Evolutionary conservation across 352 stramenopile species (phyloP), one percentile per base, ranked within the genome.

Genomic region (Pythium coloratum): DNA sequence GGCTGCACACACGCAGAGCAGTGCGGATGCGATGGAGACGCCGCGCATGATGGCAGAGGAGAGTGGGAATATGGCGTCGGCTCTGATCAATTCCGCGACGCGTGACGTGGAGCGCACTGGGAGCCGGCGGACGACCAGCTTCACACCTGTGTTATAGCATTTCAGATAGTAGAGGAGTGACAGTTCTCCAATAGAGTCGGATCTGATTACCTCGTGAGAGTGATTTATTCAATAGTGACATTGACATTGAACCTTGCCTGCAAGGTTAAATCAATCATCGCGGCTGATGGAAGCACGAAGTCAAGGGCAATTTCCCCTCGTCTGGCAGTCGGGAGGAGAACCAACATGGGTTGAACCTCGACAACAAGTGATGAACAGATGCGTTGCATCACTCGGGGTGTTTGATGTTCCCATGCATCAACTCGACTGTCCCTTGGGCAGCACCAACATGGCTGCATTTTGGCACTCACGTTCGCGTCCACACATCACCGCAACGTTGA

Each of bases 1-100:
- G 51, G 62, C 59, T 38, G 71, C 72, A 54, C 81, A 59, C 53
- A 80, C 55, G 61, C 81, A 76, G 62, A 84, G 60, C 65, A 77
- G 55, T 59, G 67, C 59, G 28, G 64, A 55, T 1, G 62, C 46
- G 57, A 65, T 56, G 50, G 36, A 53, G 14, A 67, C 47, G 36
- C 46, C 20, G 46, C 54, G 62, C 62, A 70, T 65, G 14, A 46
- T 24, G 63, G 32, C 9, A 32, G 18, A 38, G 32, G 12, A 38
- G 26, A 20, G n/a, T 42, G 57, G 10, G 59, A 28, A 33, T 26
- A 49, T 30, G 40, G 14, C 16, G 34, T 24, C 16, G 44, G 20
- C 55, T 46, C 55, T 26, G 61, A 59, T 63, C 54, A 63, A 64
- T 59, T 61, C 49, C 49, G 49, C 54, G 14, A 40, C 12, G 38